Base-by-base conservation (phyloP, 345 rosid species). In the Lepidium sativum region DNA sequence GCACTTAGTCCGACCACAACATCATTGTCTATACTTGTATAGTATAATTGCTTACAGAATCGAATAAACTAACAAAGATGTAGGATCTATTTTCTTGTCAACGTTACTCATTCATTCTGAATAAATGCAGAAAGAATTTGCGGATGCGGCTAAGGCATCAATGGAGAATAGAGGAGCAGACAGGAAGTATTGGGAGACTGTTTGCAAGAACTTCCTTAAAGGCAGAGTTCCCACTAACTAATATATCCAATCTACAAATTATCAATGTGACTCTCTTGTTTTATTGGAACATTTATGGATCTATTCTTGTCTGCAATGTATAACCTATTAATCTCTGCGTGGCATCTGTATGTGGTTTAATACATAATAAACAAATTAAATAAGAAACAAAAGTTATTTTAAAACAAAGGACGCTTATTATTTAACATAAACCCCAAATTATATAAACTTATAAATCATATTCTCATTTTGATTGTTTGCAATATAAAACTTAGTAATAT, bases 171-270 rank as follows among this genome's bases (percentile, higher is more conserved):
- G 72, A 2, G 72, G 4, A 59, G 57, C 77, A 51, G 77, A 73
- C 57, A 73, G 68, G 51, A 44, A 66, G 60, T 20, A 43, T 2
- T 73, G 54, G 72, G 72, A 73, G 63, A 66, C 17, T 17, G 9
- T 73, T 52, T 73, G 77, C 72, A 73, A 66, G 72, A 73, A 59
- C 25, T 73, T 73, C 39, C 77, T 73, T 43, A 73, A 73, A 66
- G 77, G 77, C 39, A 56, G 53, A 56, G n/a, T 57, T 64, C 70
- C 70, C 0, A 16, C 65, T 57, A 71, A 64, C 16, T 71, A 71
- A 6, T 27, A 5, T 27, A 37, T 62, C 35, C 48, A 53, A n/a
- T 35, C 10, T 23, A 23, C 41, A 62, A 15, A 44, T 54, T 6
- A 37, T 53, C 35, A 27, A n/a, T 27, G 43, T 54, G 16, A 32